A percentile compares a stretch with the other conserved stretches of the same genome.
Conservation (phyloP, 768 basidiomycete genomes). For the Rhizopogon vulgaris region DNA sequence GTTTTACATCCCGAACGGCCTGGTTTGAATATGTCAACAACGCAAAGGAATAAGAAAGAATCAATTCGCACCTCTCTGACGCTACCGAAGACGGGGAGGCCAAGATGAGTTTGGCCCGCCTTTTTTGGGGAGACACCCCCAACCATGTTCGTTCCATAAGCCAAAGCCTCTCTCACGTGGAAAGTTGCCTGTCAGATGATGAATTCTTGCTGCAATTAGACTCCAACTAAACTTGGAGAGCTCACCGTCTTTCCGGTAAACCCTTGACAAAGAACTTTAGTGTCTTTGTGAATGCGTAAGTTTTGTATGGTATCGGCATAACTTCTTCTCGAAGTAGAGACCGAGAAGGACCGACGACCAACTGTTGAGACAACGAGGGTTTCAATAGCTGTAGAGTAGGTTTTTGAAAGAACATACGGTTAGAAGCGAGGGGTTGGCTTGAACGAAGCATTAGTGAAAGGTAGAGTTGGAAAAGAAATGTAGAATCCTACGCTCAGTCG, state of each 20-base stretch:
- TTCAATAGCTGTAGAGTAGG: not conserved
- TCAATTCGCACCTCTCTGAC: slow-evolving; percentile 69
- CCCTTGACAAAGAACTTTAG: slow-evolving; percentile 89
- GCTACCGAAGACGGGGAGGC: slow-evolving; percentile 87
- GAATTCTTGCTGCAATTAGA: not conserved
- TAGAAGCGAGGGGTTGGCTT: slow-evolving; percentile 47
- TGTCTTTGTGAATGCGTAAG: slow-evolving; percentile 89
- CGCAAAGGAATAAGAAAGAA: not conserved
- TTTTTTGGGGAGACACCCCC: slow-evolving; percentile 97
- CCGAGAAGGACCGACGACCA: slow-evolving; percentile 77
- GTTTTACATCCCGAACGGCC: slow-evolving; percentile 82
- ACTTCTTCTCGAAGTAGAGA: slow-evolving; percentile 63
- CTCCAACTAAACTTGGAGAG: not conserved
- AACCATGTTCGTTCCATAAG: slow-evolving; percentile 95
- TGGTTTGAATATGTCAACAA: slow-evolving; percentile 24
- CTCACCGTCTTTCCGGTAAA: slow-evolving; percentile 93
- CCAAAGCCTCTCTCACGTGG: slow-evolving; percentile 89
- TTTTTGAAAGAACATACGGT: slow-evolving; percentile 34
- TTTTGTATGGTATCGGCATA: slow-evolving; percentile 91
- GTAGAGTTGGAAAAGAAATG: slow-evolving; percentile 8
- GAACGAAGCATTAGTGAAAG: slow-evolving; percentile 47
- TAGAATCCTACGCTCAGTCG: slow-evolving; percentile 3
- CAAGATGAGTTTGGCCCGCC: slow-evolving; percentile 92
- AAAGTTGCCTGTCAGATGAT: slow-evolving; percentile 73
- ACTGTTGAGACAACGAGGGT: slow-evolving; percentile 25